Evolutionary conservation across 352 stramenopile species (phyloP).

Genomic region (Plasmopara viticola): DNA sequence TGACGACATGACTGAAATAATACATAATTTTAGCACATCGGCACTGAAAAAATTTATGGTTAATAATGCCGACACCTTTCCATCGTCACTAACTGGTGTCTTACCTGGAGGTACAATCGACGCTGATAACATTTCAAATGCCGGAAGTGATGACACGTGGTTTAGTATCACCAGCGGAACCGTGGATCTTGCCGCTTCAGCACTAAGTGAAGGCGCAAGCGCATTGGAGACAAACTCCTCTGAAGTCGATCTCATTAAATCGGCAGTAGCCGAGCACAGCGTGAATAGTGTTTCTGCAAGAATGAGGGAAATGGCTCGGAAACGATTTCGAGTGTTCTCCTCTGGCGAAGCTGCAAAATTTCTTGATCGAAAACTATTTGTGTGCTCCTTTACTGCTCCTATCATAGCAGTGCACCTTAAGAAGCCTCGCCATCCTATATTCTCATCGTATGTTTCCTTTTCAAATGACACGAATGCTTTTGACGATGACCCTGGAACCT

Average conservation of each 20-base stretch:
- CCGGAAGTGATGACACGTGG: constrained; percentile 84
- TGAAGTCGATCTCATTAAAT: constrained; percentile 16
- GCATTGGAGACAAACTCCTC: constrained; percentile 15
- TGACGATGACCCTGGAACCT: constrained; percentile 55
- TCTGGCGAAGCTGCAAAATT: constrained; percentile 33
- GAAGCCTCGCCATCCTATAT: constrained; percentile 46
- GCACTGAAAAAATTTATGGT: constrained; percentile 46
- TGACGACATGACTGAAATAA: constrained; percentile 20
- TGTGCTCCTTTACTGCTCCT: constrained; percentile 79
- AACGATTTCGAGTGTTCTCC: constrained; percentile 20
- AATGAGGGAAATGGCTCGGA: constrained; percentile 22
- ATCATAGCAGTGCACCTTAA: constrained; percentile 76
- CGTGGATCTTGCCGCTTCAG: constrained; percentile 29
- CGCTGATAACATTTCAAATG: constrained; percentile 58
- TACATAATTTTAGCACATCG: constrained; percentile 44
- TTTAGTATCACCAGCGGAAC: constrained; percentile 82
- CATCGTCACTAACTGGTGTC: constrained; percentile 10
- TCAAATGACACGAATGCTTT: constrained; percentile 54
- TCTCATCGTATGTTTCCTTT: constrained; percentile 47
- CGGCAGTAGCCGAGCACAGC: constrained; percentile 1
- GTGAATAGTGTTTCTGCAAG: constrained; percentile 9
- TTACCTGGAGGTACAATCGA: constrained; percentile 26
- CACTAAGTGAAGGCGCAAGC: constrained; percentile 9
- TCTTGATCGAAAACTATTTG: constrained; percentile 61
- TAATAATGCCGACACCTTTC: constrained; percentile 26